A percentile compares a stretch with the other conserved stretches of the same genome.
Conservation (phyloP, 768 basidiomycete genomes). For the Termitomyces sp. region DNA sequence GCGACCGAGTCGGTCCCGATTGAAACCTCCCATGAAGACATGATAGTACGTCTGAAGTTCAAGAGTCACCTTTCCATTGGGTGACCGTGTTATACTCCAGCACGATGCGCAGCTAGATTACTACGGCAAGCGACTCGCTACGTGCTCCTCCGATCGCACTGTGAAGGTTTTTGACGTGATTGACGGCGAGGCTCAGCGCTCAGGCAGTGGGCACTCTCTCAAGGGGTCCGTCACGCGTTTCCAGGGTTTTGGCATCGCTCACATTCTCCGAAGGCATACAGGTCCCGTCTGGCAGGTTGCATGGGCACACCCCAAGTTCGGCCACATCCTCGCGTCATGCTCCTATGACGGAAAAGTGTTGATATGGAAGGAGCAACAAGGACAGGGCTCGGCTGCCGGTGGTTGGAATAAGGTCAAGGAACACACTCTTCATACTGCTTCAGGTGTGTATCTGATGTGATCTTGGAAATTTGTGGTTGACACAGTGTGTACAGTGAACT, state of each 20-base stretch:
- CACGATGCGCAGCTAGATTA: constrained; percentile 99
- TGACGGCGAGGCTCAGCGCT: constrained; percentile 74
- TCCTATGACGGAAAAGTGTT: constrained; percentile 98
- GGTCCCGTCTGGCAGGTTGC: constrained; percentile 98
- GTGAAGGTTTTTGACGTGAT: constrained; percentile 95
- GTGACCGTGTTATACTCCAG: constrained; percentile 32
- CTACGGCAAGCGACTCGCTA: constrained; percentile 94
- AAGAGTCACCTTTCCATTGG: background rate
- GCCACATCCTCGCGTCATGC: constrained; percentile 94
- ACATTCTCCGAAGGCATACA: constrained; percentile 60
- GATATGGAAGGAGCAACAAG: constrained; percentile 92
- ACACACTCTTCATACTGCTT: constrained; percentile 89
- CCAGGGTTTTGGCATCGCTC: background rate
- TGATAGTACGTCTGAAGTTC: constrained; percentile 72
- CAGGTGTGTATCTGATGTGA: constrained; percentile 50
- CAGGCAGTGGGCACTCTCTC: constrained; percentile 61
- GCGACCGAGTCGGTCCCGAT: constrained; percentile 74
- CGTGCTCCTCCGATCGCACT: constrained; percentile 93
- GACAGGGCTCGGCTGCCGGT: constrained; percentile 46
- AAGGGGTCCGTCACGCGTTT: constrained; percentile 55
- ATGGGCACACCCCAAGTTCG: constrained; percentile 98
- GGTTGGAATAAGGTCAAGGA: constrained; percentile 95
- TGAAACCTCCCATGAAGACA: constrained; percentile 96
- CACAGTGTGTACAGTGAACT: constrained; percentile 63
- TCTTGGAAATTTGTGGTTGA: background rate